Conservation (phyloP, 2,329 filamentous ascomycete species). For the Exophiala viscosa region DNA sequence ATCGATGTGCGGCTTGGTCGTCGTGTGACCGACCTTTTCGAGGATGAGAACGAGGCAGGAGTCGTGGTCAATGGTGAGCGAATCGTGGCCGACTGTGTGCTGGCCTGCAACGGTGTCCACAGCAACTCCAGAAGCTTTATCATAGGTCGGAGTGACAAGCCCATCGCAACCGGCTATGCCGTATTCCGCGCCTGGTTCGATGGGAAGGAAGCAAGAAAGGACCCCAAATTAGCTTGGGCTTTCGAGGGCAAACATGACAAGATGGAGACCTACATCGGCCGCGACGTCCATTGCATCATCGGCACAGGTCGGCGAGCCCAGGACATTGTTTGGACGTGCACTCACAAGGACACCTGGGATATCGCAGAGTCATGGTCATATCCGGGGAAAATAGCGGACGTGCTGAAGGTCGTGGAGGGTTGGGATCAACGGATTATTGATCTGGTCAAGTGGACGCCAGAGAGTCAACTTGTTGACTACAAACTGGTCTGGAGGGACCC, state of each 20-base stretch:
- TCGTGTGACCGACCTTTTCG: constrained; percentile 30
- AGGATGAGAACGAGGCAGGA: constrained; percentile 5
- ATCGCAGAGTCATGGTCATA: constrained; percentile 51
- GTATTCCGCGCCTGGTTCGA: constrained; percentile 27
- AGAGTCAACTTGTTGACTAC: constrained; percentile 28
- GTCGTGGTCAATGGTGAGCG: constrained; percentile 10
- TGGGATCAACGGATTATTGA: constrained; percentile 50
- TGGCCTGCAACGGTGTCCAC: constrained; percentile 3
- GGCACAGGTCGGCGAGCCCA: constrained; percentile 38
- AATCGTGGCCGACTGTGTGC: background rate
- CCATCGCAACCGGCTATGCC: constrained; percentile 31
- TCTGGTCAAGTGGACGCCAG: constrained; percentile 41
- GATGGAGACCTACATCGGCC: constrained; percentile 5
- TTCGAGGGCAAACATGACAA: background rate
- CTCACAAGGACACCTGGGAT: constrained; percentile 45
- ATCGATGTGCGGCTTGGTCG: constrained; percentile 30
- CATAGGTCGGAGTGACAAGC: constrained; percentile 30
- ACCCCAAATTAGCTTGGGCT: background rate
- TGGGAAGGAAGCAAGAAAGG: constrained; percentile 1
- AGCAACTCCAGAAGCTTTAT: background rate
- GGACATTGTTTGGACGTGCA: background rate
- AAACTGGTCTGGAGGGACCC: constrained; percentile 30
- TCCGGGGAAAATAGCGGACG: constrained; percentile 50
- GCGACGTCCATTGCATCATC: background rate
- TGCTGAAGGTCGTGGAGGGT: constrained; percentile 47